phyloP scores from a whole-genome alignment of 495 filamentous ascomycete species.

The Penicillium maclennaniae region DNA sequence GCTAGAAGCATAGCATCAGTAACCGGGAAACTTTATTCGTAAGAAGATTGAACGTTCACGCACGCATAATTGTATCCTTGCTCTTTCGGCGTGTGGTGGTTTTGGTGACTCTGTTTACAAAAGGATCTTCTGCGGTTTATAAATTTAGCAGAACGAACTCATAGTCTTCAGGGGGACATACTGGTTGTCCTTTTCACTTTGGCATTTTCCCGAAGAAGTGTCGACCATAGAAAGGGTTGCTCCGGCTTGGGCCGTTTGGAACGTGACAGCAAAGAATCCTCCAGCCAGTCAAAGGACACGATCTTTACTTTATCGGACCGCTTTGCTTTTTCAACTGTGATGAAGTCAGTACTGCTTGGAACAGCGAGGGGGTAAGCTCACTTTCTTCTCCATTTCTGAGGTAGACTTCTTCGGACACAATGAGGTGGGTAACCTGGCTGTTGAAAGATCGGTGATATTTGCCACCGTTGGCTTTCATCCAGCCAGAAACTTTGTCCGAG shows the following conservation, averaged over 20 bases:
- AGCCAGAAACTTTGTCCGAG: constrained; percentile 45
- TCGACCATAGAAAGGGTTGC: constrained; percentile 43
- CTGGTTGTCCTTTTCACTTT: constrained; percentile 20
- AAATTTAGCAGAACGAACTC: neutral
- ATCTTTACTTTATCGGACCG: constrained; percentile 42
- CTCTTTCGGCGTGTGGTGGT: neutral
- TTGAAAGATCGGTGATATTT: constrained; percentile 36
- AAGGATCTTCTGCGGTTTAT: constrained; percentile 5
- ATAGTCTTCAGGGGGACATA: neutral
- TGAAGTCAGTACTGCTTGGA: neutral
- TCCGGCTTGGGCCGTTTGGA: constrained; percentile 33
- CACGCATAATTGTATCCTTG: neutral
- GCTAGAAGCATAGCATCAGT: neutral
- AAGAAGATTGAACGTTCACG: neutral
- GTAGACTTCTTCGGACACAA: constrained; percentile 51
- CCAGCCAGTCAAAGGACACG: constrained; percentile 61
- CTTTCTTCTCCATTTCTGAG: constrained; percentile 42
- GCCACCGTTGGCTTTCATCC: constrained; percentile 55
- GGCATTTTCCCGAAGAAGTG: constrained; percentile 14
- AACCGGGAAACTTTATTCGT: neutral
- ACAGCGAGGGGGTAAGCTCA: constrained; percentile 19
- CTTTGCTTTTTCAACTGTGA: constrained; percentile 43
- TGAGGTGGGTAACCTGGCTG: constrained; percentile 54
- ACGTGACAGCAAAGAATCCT: constrained; percentile 44
- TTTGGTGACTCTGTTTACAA: neutral